Evolutionary conservation across 169 alveolate species (phyloP).

Genomic region (Eimeria falciformis): DNA sequence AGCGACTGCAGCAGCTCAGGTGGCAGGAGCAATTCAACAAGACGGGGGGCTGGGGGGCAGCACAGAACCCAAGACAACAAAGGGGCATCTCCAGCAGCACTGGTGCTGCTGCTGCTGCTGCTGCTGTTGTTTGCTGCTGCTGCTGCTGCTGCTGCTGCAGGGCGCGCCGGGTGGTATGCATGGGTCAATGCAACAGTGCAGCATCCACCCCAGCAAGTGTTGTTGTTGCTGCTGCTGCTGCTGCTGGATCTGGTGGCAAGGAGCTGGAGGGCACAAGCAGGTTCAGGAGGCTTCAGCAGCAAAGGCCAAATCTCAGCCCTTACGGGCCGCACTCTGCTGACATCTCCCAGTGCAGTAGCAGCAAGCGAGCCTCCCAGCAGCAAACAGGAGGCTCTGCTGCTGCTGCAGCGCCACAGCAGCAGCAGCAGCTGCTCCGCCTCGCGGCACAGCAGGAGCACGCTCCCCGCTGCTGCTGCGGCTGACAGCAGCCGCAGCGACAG

Average conservation of each 20-base stretch:
- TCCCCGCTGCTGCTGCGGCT: conserved; percentile 51
- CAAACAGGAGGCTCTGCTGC: conserved; percentile 36
- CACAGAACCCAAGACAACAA: conserved; percentile 17
- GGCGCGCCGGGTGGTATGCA: neutral
- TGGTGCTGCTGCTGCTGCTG: conserved; percentile 46
- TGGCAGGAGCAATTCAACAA: conserved; percentile 28
- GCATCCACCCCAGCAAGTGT: conserved; percentile 43
- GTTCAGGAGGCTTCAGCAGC: conserved; percentile 12
- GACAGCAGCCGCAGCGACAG: conserved; percentile 24
- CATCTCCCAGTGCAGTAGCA: conserved; percentile 18
- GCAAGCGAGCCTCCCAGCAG: conserved; percentile 33
- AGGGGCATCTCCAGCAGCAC: conserved; percentile 22
- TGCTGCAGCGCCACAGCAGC: conserved; percentile 59
- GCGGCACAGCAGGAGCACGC: conserved; percentile 48
- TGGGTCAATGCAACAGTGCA: conserved; percentile 8
- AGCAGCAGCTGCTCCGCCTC: conserved; percentile 60
- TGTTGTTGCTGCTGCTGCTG: conserved; percentile 35
- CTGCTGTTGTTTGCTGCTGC: conserved; percentile 34
- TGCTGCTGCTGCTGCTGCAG: conserved; percentile 41
- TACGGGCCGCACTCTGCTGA: conserved; percentile 41
- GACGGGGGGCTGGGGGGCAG: conserved; percentile 25
- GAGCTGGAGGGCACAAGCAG: conserved; percentile 31
- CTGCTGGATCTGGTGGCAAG: neutral
- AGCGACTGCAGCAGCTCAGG: conserved; percentile 53
- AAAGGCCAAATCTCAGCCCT: conserved; percentile 31